phyloP scores from a whole-genome alignment of 305 asterid species.

The Fraxinus paxiana region DNA sequence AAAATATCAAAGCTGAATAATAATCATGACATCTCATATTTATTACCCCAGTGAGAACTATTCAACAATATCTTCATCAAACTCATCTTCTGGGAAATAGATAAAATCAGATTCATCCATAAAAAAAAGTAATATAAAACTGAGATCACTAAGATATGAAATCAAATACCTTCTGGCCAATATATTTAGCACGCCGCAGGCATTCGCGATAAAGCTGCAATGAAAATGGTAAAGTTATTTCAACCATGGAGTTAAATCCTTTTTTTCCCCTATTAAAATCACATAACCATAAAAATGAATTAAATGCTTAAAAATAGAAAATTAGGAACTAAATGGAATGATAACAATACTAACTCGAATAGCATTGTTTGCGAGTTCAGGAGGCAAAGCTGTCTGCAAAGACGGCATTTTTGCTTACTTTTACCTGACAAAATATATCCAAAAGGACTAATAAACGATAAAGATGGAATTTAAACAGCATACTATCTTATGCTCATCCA shows the following conservation, averaged over 20 bases:
- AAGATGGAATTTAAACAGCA: neutral
- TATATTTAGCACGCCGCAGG: neutral
- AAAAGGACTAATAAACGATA: neutral
- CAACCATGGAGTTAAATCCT: neutral
- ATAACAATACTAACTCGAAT: constrained; percentile 48
- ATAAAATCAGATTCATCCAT: neutral
- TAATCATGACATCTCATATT: neutral
- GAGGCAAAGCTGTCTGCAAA: constrained; percentile 77
- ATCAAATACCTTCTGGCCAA: neutral
- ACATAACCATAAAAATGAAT: constrained; percentile 11
- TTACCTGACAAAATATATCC: neutral
- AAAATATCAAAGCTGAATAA: neutral
- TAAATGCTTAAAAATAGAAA: neutral
- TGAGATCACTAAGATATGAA: neutral
- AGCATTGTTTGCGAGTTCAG: constrained; percentile 80
- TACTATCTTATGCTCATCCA: neutral
- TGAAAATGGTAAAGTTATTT: neutral
- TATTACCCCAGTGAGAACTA: neutral
- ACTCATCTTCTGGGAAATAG: neutral
- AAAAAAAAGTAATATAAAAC: neutral
- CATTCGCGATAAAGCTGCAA: neutral
- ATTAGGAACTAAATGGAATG: neutral
- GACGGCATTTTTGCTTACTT: constrained; percentile 55
- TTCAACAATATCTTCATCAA: neutral
- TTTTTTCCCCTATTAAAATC: neutral